Conservation (phyloP, 371 early-diverging fungal species). For the Vairimorpha ceranae region DNA sequence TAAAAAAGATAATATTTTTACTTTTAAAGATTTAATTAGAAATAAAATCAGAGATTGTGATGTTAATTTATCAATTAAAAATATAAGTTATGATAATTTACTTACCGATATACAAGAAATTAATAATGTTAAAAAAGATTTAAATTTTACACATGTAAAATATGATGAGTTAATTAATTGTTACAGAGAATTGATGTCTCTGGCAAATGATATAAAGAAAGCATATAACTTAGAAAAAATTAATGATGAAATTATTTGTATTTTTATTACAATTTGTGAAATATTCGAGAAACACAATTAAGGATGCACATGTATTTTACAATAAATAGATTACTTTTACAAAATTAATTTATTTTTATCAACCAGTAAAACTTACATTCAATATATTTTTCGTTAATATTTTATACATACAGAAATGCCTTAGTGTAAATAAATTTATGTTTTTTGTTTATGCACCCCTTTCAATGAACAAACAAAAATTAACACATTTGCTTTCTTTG, state of each 20-base stretch:
- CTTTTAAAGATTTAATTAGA: neutral
- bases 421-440: slow-evolving; percentile 2
- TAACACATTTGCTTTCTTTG: slow-evolving; percentile 5
- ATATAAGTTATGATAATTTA: slow-evolving; percentile 3
- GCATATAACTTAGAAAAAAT: neutral
- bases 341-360: no score
- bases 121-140: neutral
- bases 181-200: neutral
- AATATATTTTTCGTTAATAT: no score
- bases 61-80: neutral
- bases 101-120: neutral
- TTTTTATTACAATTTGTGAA: neutral
- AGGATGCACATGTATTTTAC: neutral
- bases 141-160: neutral
- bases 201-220: neutral
- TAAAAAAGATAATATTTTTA: neutral
- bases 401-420: no score
- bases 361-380: no score
- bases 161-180: neutral
- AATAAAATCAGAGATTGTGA: neutral
- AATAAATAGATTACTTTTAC: no score
- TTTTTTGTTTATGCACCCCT: no score
- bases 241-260: neutral
- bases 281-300: neutral
- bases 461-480: slow-evolving; percentile 8